Conservation (phyloP, 2,329 filamentous ascomycete genomes). For the Verticillium isaacii region DNA sequence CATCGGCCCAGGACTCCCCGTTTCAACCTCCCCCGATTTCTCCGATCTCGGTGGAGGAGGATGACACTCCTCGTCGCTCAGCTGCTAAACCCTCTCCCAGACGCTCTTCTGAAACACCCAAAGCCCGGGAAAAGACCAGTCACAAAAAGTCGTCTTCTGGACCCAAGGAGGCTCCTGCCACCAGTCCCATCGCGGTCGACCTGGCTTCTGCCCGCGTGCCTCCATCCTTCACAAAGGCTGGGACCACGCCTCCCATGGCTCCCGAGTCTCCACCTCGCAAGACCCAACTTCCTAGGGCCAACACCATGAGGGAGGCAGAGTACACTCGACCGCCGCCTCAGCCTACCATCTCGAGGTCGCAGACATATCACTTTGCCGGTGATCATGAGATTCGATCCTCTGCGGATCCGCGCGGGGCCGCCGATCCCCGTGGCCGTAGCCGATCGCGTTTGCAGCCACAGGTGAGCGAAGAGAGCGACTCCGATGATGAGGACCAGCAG, state of each 20-base stretch:
- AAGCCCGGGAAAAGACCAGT: conserved; percentile 10
- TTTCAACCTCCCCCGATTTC: conserved; percentile 5
- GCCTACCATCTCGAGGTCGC: conserved; percentile 20
- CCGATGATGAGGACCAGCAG: conserved; percentile 26
- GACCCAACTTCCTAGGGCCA: conserved; percentile 22
- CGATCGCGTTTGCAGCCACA: conserved; percentile 32
- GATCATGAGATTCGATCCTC: background rate
- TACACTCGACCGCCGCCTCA: conserved; percentile 20
- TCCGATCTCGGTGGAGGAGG: conserved; percentile 2
- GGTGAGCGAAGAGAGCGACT: conserved; percentile 26
- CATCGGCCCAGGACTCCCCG: conserved; percentile 1
- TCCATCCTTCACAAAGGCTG: conserved; percentile 17
- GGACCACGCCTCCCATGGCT: conserved; percentile 18
- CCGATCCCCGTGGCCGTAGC: conserved; percentile 27
- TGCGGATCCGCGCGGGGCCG: background rate
- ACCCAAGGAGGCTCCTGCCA: conserved; percentile 4
- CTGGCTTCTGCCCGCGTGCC: conserved; percentile 23
- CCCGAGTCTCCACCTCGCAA: conserved; percentile 27
- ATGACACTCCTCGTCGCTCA: conserved; percentile 10
- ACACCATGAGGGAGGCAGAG: conserved; percentile 24
- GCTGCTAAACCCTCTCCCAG: conserved; percentile 8
- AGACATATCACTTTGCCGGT: conserved; percentile 27
- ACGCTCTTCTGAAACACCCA: conserved; percentile 11
- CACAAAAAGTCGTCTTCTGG: conserved; percentile 12
- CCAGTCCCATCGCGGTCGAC: conserved; percentile 14